Percentiles rank a stretch among this genome's conserved stretches.
These are phyloP conservation scores for Amorphotheca resinae DNA, from an alignment of 495 filamentous ascomycete species.

Conservation along the genomic window DNA sequence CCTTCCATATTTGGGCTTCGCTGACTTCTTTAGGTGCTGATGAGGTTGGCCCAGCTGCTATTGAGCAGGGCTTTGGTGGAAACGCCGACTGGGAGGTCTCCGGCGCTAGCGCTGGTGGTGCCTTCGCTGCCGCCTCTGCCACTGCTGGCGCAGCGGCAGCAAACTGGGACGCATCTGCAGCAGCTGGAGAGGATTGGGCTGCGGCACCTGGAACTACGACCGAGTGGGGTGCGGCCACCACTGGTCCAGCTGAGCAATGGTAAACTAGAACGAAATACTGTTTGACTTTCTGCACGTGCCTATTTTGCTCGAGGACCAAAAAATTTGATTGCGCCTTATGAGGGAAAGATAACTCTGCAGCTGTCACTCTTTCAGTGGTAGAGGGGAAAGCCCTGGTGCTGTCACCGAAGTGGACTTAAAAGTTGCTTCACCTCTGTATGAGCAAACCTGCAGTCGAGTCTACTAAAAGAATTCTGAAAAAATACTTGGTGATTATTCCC, in stretches of 20 bases:
- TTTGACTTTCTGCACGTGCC: constrained; percentile 2
- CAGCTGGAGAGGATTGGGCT: constrained; percentile 45
- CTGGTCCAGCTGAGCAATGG: constrained; percentile 16
- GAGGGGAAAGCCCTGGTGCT: constrained; percentile 91
- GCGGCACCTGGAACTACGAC: constrained; percentile 23
- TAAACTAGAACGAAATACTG: constrained; percentile 10
- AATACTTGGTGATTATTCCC: too few relatives aligned
- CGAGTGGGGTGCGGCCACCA: constrained; percentile 31
- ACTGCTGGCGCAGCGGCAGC: constrained; percentile 45
- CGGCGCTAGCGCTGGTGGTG: constrained; percentile 30
- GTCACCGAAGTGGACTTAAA: constrained; percentile 36
- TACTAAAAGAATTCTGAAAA: neutral
- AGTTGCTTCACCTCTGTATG: constrained; percentile 33
- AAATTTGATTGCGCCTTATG: constrained; percentile 69
- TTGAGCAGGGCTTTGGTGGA: constrained; percentile 64
- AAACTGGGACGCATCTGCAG: constrained; percentile 68
- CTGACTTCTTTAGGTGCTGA: constrained; percentile 51
- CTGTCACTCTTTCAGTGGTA: constrained; percentile 35
- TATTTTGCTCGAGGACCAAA: constrained; percentile 22
- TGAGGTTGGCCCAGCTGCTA: constrained; percentile 66
- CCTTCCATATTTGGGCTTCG: constrained; percentile 43
- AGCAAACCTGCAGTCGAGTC: constrained; percentile 2
- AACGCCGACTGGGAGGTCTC: constrained; percentile 61
- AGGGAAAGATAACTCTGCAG: constrained; percentile 83
- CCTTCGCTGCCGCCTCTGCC: constrained; percentile 40